Base-by-base conservation (phyloP, 1,139 yeast species). In the Blastobotrys persicus region DNA sequence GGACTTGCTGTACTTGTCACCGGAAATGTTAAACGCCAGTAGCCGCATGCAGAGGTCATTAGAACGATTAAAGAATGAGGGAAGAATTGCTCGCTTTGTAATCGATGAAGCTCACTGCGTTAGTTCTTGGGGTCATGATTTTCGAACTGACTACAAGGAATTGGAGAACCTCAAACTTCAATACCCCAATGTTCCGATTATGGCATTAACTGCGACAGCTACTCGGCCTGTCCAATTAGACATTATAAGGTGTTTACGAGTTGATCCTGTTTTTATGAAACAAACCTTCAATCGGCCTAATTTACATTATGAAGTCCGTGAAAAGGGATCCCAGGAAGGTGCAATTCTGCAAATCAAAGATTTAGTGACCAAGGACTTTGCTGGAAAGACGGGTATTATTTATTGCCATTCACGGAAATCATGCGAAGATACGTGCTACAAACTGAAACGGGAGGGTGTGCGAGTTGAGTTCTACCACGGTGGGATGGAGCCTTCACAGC, bases 71-170 rank as follows among this genome's bases (percentile, higher is more conserved):
- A 75, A 86, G 63, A 71, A 74, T 2, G 75, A 75, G 35, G 72
- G 76, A 4, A 72, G 74, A 59, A 70, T 94, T 38, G 96, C 97
- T 0, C 74, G 98, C 48, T 79, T 94, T 31, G 97, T 94, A 9
- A 89, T 94, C 44, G 99, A 94, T 69, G 99, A 94, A 64, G 98
- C 98, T 0, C 99, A 94, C 69, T 94, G 99, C 76, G 95, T 94
- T 50, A 88, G 96, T 52, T 86, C 95, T 9, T 94, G 99, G 99
- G 99, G 99, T 14, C 98, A 94, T 67, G 98, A 94, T 68, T 94
- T 94, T 66, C 76, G 99, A 51, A 98, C 98, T 0, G 98, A 92
- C 66, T 94, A 94, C 69, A 88, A 89, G 61, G 85, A 83, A 28
- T 74, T 94, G 66, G 82, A 83, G 35, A 76, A 77, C 55, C 85